These are phyloP conservation scores for Conticribra weissflogii DNA, from an alignment of 108 stramenopile genomes.

Conservation along the genomic window DNA sequence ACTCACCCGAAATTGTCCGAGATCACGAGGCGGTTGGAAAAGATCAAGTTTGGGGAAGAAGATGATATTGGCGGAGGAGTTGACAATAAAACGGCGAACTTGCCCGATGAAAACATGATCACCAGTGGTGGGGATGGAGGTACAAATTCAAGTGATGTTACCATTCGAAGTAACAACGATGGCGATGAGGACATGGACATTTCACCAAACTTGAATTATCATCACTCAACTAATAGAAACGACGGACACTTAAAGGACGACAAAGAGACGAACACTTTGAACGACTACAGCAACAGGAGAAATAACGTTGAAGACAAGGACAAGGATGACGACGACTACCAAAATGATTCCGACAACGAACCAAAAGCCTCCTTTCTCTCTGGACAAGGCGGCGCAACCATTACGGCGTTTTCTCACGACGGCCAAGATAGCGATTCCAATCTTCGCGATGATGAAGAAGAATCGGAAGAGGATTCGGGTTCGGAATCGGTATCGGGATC, in stretches of 20 bases:
- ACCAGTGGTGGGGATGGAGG: background rate
- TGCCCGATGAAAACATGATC: background rate
- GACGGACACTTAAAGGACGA: too few relatives aligned
- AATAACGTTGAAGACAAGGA: background rate
- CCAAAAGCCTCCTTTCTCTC: background rate
- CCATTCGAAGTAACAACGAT: too few relatives aligned
- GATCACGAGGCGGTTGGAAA: conserved; percentile 49
- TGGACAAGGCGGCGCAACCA: background rate
- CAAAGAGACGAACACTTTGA: background rate
- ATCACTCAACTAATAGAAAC: too few relatives aligned
- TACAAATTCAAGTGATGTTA: background rate
- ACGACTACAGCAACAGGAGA: background rate
- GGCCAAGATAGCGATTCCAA: background rate
- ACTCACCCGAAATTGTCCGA: conserved; percentile 35
- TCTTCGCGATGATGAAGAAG: background rate
- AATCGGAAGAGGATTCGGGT: conserved; percentile 11
- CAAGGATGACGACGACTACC: background rate
- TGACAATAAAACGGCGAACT: background rate
- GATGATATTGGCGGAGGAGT: conserved; percentile 4
- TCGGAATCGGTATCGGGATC: too few relatives aligned
- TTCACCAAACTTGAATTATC: too few relatives aligned
- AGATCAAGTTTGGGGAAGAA: conserved; percentile 54
- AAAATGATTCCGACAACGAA: background rate
- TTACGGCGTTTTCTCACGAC: background rate
- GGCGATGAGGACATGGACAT: too few relatives aligned